Conservation (phyloP, 192 early-diverging fungal genomes). For the Oehlia diaphana region DNA sequence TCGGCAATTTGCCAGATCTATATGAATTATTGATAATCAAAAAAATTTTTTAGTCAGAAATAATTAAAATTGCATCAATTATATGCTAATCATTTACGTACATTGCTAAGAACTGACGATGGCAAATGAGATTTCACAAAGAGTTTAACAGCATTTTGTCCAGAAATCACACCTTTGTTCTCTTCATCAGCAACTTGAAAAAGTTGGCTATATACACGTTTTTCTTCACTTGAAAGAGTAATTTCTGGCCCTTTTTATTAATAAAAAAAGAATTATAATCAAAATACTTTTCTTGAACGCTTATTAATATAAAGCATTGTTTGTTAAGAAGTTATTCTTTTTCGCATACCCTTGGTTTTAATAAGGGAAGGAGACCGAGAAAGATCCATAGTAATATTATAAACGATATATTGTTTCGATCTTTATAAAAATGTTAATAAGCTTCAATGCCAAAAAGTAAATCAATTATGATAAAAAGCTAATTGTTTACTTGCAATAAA, state of each 20-base stretch:
- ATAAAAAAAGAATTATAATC: too few relatives aligned
- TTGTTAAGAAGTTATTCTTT: too few relatives aligned
- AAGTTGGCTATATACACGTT: slow-evolving; percentile 58
- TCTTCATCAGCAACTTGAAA: slow-evolving; percentile 62
- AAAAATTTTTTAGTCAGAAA: neutral
- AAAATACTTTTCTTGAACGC: too few relatives aligned
- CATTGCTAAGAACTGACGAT: slow-evolving; percentile 58
- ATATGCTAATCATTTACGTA: slow-evolving; percentile 26
- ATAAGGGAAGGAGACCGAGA: too few relatives aligned
- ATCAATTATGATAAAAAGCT: too few relatives aligned
- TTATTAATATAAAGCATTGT: too few relatives aligned
- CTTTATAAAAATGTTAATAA: too few relatives aligned
- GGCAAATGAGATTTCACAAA: slow-evolving; percentile 73
- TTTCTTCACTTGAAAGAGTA: slow-evolving; percentile 62
- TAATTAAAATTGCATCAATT: neutral
- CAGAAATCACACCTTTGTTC: slow-evolving; percentile 65
- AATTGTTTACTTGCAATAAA: too few relatives aligned
- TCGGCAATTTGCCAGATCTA: slow-evolving; percentile 90
- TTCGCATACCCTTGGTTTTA: too few relatives aligned
- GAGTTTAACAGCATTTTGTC: slow-evolving; percentile 70
- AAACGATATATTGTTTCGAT: too few relatives aligned
- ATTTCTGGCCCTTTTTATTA: slow-evolving; percentile 32
- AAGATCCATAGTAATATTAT: too few relatives aligned
- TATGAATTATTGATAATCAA: neutral
- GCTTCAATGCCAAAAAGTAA: too few relatives aligned